Evolutionary conservation across 768 basidiomycete genomes (phyloP).

Genomic region (Lyophyllum atratum): DNA sequence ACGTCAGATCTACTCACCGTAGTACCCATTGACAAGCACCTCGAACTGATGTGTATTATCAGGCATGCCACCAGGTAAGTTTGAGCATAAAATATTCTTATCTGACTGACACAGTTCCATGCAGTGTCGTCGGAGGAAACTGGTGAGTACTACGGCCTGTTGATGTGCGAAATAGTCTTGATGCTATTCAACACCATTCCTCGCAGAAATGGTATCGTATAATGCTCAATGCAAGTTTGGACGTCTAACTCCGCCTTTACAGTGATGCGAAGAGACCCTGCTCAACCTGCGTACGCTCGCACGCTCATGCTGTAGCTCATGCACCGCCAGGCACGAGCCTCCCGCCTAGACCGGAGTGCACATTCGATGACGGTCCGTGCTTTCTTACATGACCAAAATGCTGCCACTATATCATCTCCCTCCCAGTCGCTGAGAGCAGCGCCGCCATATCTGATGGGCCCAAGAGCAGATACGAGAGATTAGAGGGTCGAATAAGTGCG

Average conservation of each 20-base stretch:
- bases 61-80: slow-evolving; percentile 60
- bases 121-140: slow-evolving; percentile 72
- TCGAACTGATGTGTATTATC: slow-evolving; percentile 5
- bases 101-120: not conserved
- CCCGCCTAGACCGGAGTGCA: slow-evolving; percentile 66
- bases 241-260: slow-evolving; percentile 2
- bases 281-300: slow-evolving; percentile 75
- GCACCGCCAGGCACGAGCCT: slow-evolving; percentile 56
- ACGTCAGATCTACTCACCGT: slow-evolving; percentile 17
- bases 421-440: slow-evolving; percentile 42
- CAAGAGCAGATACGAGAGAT: slow-evolving; percentile 59
- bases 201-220: slow-evolving; percentile 59
- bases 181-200: not conserved
- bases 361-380: slow-evolving; percentile 68
- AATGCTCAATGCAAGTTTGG: slow-evolving; percentile 1
- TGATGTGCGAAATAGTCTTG: not conserved
- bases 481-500: slow-evolving; percentile 73
- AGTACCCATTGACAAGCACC: not conserved
- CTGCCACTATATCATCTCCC: not conserved
- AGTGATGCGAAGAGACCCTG: slow-evolving; percentile 80
- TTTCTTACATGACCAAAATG: not conserved
- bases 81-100: not conserved
- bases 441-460: slow-evolving; percentile 46
- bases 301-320: slow-evolving; percentile 67
- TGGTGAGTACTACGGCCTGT: slow-evolving; percentile 40